These are phyloP conservation scores for Isoetes taiwanensis DNA, from an alignment of 75 land plant species.

Conservation along the genomic window DNA sequence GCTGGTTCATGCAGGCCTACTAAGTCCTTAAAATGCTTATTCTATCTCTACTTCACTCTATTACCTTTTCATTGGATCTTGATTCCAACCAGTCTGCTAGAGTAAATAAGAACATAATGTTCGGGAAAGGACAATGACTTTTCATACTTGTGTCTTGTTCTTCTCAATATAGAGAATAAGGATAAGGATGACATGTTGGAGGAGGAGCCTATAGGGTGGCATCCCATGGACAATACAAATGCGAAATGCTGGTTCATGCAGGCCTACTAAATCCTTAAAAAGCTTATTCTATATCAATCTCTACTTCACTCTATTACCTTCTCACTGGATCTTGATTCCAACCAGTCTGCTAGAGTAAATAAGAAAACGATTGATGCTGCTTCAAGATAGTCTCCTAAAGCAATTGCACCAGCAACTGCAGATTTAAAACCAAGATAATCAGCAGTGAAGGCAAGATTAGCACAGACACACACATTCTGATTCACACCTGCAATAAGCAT, in stretches of 20 bases:
- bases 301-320: conserved; percentile 33
- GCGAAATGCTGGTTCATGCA: too few species aligned
- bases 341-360: conserved; percentile 87
- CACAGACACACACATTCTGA: not conserved
- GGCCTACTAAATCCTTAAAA: too few species aligned
- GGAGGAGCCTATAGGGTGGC: not conserved
- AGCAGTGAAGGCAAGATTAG: not conserved
- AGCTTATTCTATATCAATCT: not conserved
- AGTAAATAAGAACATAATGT: conserved; percentile 74
- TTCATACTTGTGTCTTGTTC: too few species aligned
- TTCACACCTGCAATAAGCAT: conserved; percentile 50
- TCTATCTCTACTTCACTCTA: not conserved
- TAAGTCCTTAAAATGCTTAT: too few species aligned
- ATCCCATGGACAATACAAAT: too few species aligned
- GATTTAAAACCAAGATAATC: not conserved
- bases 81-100: conserved; percentile 86
- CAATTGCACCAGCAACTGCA: conserved; percentile 68
- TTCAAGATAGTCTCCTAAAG: conserved; percentile 54
- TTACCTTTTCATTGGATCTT: conserved; percentile 73
- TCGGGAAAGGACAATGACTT: too few species aligned
- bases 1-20: too few species aligned
- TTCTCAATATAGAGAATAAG: too few species aligned
- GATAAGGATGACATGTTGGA: not conserved
- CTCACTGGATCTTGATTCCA: conserved; percentile 65
- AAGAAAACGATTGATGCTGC: conserved; percentile 74